Base-by-base conservation (phyloP, 139 green algal genomes). In the Eudorina sp. region DNA sequence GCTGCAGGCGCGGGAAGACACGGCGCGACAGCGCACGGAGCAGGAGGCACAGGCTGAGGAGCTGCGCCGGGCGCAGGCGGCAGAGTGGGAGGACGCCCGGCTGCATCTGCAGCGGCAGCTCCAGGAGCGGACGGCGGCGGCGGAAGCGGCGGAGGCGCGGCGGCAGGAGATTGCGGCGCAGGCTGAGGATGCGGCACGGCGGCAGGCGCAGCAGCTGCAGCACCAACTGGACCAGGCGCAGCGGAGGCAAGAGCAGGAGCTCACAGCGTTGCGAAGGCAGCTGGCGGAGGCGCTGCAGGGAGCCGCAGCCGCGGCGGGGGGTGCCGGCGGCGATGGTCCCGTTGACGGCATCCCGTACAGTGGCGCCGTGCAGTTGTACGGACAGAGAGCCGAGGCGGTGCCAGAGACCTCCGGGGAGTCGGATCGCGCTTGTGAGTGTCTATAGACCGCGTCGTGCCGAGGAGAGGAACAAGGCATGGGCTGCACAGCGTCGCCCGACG, bases 231-330 rank as follows among this genome's bases (percentile, higher is more conserved):
- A 66, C 8, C 23, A 66, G 8, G 55, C 55, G 55, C 55, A 25
- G 55, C 55, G n/a, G n/a, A n/a, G n/a, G n/a, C n/a, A n/a, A n/a
- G n/a, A n/a, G 51, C 51, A 75, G 66, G 66, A 75, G 66, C 34
- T 75, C 31, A 29, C 34, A 34, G 66, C 66, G n/a, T 2, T 75
- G 34, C 34, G 66, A 6, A 25, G 34, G 2, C 66, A 75, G 66
- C 66, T 75, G n/a, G 66, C 66, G 66, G 31, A 31, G 34, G 66
- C 66, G 38, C 31, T 18, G 29, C 36, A 46, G 66, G 66, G 18
- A 73, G 64, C 3, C 3, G 25, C 29, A 6, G 29, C 29, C 18
- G 64, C 64, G 29, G 64, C 4, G 34, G 18, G 9, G n/a, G 64
- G 3, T 73, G 29, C 16, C 13, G 66, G 18, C 66, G 31, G 66